These are phyloP conservation scores for Conoideocrella luteorostrata DNA, from an alignment of 2,329 filamentous ascomycete genomes.

Conservation along the genomic window DNA sequence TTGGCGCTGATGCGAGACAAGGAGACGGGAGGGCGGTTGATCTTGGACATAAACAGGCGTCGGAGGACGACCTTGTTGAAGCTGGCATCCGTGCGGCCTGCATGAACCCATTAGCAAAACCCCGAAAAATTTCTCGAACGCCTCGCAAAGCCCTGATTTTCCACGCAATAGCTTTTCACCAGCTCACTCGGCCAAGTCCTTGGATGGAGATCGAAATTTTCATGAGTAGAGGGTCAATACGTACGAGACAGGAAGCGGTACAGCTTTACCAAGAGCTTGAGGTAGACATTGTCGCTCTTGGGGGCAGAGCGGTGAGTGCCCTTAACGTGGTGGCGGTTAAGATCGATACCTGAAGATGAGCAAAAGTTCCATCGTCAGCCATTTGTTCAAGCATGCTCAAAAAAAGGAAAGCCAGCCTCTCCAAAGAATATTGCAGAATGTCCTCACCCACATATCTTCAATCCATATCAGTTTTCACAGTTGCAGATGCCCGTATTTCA, in stretches of 20 bases:
- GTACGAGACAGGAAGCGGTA: slow-evolving; percentile 95
- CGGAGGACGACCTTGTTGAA: slow-evolving; percentile 99
- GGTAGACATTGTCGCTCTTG: slow-evolving; percentile 97
- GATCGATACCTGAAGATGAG: slow-evolving; percentile 57
- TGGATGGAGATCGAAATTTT: not conserved
- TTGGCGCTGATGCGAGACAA: slow-evolving; percentile 81
- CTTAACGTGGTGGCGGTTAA: slow-evolving; percentile 63
- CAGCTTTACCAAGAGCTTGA: slow-evolving; percentile 95
- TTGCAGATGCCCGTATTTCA: slow-evolving; percentile 14
- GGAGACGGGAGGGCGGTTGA: slow-evolving; percentile 93
- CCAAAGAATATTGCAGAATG: not conserved
- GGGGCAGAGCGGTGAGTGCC: slow-evolving; percentile 82
- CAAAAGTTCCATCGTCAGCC: slow-evolving; percentile 50
- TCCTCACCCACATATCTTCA: not conserved
- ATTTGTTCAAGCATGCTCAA: slow-evolving; percentile 59
- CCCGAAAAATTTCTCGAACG: no score
- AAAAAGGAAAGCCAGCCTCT: slow-evolving; percentile 23
- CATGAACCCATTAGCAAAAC: slow-evolving; percentile 7
- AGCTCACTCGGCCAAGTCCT: slow-evolving; percentile 3
- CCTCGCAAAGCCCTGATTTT: no score
- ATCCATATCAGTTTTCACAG: no score
- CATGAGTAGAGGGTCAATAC: slow-evolving; percentile 28
- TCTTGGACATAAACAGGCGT: slow-evolving; percentile 96
- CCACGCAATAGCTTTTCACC: no score
- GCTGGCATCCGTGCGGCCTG: slow-evolving; percentile 89